These are phyloP conservation scores for Metschnikowia proteae DNA, from an alignment of 805 yeast genomes.

Conservation along the genomic window DNA sequence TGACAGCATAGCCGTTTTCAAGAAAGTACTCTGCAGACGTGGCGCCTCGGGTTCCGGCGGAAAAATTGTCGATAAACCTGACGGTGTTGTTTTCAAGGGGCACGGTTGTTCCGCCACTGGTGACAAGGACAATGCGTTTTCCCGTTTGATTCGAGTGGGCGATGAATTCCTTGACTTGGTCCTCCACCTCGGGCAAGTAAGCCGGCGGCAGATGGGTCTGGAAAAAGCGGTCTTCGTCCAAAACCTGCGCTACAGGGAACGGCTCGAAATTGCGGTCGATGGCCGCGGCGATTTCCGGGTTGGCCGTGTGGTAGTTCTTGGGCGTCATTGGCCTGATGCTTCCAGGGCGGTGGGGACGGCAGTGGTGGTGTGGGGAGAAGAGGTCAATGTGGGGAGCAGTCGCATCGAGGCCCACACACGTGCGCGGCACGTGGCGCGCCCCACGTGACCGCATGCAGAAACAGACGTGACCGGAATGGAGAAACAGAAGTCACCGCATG, in stretches of 20 bases:
- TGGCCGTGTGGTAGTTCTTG: constrained; percentile 47
- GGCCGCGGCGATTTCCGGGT: constrained; percentile 67
- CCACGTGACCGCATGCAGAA: too few species aligned
- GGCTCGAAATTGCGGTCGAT: constrained; percentile 75
- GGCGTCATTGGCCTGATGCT: neutral
- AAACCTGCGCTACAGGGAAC: constrained; percentile 68
- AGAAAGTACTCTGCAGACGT: constrained; percentile 90
- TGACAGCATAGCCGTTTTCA: constrained; percentile 84
- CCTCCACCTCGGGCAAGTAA: constrained; percentile 61
- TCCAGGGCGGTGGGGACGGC: too few species aligned
- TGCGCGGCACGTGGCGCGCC: neutral
- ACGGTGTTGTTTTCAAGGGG: constrained; percentile 97
- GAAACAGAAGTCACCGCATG: too few species aligned
- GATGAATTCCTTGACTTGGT: constrained; percentile 59
- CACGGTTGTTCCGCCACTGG: constrained; percentile 97
- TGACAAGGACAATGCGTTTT: constrained; percentile 70
- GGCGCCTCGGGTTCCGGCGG: constrained; percentile 98
- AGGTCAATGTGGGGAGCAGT: neutral
- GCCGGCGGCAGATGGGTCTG: constrained; percentile 66
- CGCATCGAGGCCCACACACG: neutral
- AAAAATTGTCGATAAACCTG: constrained; percentile 91
- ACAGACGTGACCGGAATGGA: too few species aligned
- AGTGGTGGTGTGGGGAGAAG: neutral
- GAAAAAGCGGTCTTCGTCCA: constrained; percentile 78
- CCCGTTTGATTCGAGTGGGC: constrained; percentile 45